phyloP scores from a whole-genome alignment of 179 eudicot genomes.

The Nepenthes alata region DNA sequence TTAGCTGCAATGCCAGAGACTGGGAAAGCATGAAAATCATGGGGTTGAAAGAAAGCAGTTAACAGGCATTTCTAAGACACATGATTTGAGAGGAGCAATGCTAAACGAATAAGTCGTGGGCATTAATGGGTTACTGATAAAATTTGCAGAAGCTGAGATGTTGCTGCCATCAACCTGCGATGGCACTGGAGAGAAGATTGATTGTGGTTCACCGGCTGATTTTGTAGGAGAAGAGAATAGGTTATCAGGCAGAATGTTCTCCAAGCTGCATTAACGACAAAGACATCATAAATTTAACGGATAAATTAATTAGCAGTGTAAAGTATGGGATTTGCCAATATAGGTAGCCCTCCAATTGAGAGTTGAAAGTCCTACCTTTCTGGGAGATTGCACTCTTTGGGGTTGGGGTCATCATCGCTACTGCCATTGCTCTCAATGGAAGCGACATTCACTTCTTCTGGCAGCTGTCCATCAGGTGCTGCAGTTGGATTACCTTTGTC shows the following conservation, averaged over 20 bases:
- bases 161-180: too few species aligned
- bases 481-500: slow-evolving; percentile 8
- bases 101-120: slow-evolving; percentile 9
- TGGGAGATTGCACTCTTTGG: slow-evolving; percentile 18
- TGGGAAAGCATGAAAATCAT: neutral
- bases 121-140: slow-evolving; percentile 13
- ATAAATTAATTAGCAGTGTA: neutral
- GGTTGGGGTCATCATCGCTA: slow-evolving; percentile 7
- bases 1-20: neutral
- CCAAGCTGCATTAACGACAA: slow-evolving; percentile 26
- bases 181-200: slow-evolving; percentile 14
- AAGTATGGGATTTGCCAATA: neutral
- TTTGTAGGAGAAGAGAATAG: slow-evolving; percentile 46
- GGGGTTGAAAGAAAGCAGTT: neutral
- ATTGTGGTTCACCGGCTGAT: slow-evolving; percentile 16
- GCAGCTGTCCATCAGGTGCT: slow-evolving; percentile 13
- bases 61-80: slow-evolving; percentile 26
- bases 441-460: slow-evolving; percentile 13
- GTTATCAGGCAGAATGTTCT: slow-evolving; percentile 45
- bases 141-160: slow-evolving; percentile 10
- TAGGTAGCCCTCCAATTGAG: neutral
- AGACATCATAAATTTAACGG: neutral
- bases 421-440: slow-evolving; percentile 9
- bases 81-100: slow-evolving; percentile 18
- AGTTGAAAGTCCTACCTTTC: slow-evolving; percentile 23